Evolutionary conservation across 305 asterid genomes (phyloP).

Genomic region (Solanum aculeatissimum): DNA sequence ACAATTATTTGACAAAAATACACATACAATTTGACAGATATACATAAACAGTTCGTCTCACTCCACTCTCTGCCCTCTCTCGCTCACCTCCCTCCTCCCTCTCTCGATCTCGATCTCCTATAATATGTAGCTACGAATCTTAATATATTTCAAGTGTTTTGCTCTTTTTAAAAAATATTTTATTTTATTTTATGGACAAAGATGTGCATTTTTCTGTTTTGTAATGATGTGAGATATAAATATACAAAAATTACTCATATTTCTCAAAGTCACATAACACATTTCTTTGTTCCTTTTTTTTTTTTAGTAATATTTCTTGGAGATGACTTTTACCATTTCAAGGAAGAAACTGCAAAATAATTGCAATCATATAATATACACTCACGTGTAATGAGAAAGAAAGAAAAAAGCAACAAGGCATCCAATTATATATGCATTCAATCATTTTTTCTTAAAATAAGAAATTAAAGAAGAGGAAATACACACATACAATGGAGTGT

Average conservation of each 20-base stretch:
- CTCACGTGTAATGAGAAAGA: not conserved
- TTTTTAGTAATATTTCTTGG: not conserved
- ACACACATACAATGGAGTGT: not conserved
- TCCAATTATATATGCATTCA: not conserved
- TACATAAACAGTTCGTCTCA: too few relatives aligned
- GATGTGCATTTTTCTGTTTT: not conserved
- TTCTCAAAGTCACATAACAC: not conserved
- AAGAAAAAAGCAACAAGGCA: not conserved
- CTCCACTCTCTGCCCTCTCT: too few relatives aligned
- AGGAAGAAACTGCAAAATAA: not conserved
- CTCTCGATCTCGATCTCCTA: too few relatives aligned
- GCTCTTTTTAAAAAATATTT: not conserved
- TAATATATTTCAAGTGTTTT: too few relatives aligned
- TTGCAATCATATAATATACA: not conserved
- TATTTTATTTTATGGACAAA: not conserved
- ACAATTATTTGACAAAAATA: too few relatives aligned
- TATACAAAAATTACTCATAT: not conserved
- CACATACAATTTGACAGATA: too few relatives aligned
- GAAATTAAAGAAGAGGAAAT: not conserved
- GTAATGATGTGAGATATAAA: not conserved
- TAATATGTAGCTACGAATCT: too few relatives aligned
- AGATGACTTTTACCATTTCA: not conserved
- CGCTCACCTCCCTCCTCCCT: too few relatives aligned
- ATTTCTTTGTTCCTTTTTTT: not conserved
- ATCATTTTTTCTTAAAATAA: not conserved